Conservation (phyloP, 345 rosid genomes). For the Excoecaria cochinchinensis region DNA sequence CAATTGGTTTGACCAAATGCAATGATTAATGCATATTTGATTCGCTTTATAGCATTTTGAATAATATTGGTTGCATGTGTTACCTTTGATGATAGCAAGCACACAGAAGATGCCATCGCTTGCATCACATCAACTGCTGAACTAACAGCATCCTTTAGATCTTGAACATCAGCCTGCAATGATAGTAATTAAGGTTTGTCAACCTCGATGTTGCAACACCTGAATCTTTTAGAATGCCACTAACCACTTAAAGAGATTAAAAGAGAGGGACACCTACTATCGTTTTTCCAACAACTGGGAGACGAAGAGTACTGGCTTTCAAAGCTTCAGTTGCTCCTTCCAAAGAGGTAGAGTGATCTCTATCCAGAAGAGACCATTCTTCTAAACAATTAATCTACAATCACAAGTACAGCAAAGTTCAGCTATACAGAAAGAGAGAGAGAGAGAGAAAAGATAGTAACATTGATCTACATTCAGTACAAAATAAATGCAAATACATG, state of each 20-base stretch:
- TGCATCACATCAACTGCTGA: slow-evolving; percentile 87
- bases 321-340: slow-evolving; percentile 81
- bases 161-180: slow-evolving; percentile 66
- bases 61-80: not conserved
- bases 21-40: not conserved
- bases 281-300: slow-evolving; percentile 80
- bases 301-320: slow-evolving; percentile 94
- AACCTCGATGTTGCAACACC: slow-evolving; percentile 9
- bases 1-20: not conserved
- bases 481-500: too few relatives aligned
- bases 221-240: not conserved
- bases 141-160: slow-evolving; percentile 77
- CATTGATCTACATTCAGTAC: too few relatives aligned
- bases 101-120: slow-evolving; percentile 75
- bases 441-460: too few relatives aligned
- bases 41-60: not conserved
- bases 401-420: slow-evolving; percentile 19
- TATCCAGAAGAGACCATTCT: slow-evolving; percentile 72
- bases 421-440: slow-evolving; percentile 15
- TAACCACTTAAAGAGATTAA: not conserved
- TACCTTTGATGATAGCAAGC: slow-evolving; percentile 63
- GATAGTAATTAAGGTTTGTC: slow-evolving; percentile 11
- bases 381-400: slow-evolving; percentile 63
- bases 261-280: slow-evolving; percentile 37
- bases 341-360: slow-evolving; percentile 67